phyloP scores from a whole-genome alignment of 495 filamentous ascomycete species.

The Delitschia confertaspora region DNA sequence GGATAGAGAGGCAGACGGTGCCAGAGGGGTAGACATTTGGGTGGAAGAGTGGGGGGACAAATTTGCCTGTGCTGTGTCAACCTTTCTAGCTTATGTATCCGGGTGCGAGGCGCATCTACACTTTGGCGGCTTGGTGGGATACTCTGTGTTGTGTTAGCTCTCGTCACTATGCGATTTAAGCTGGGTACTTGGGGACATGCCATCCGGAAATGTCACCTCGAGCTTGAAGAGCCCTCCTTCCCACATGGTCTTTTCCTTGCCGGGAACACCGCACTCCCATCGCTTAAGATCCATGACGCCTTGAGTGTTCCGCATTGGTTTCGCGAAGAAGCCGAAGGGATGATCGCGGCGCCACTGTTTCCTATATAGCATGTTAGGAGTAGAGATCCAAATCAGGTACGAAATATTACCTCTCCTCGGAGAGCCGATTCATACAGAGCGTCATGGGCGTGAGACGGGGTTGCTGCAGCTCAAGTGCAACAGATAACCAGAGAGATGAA shows the following conservation, averaged over 20 bases:
- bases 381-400: slow-evolving; percentile 14
- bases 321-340: slow-evolving; percentile 94
- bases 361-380: slow-evolving; percentile 40
- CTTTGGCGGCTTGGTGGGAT: slow-evolving; percentile 97
- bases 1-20: slow-evolving; percentile 92
- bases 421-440: slow-evolving; percentile 77
- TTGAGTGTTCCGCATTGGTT: slow-evolving; percentile 67
- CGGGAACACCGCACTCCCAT: slow-evolving; percentile 94
- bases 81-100: not conserved
- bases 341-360: slow-evolving; percentile 97
- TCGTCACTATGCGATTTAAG: slow-evolving; percentile 12
- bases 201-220: slow-evolving; percentile 86
- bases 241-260: slow-evolving; percentile 93
- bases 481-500: not conserved
- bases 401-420: slow-evolving; percentile 71
- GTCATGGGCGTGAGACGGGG: slow-evolving; percentile 54
- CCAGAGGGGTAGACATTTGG: slow-evolving; percentile 98
- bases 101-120: slow-evolving; percentile 50
- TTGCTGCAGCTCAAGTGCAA: not conserved
- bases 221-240: slow-evolving; percentile 94
- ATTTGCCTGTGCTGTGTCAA: slow-evolving; percentile 63
- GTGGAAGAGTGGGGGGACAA: slow-evolving; percentile 91
- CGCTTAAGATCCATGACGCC: slow-evolving; percentile 85
- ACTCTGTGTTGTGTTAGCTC: slow-evolving; percentile 56
- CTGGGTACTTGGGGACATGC: slow-evolving; percentile 44